Evolutionary conservation across 2,329 filamentous ascomycete species (phyloP).

Genomic region (Bipolaris gigantea): DNA sequence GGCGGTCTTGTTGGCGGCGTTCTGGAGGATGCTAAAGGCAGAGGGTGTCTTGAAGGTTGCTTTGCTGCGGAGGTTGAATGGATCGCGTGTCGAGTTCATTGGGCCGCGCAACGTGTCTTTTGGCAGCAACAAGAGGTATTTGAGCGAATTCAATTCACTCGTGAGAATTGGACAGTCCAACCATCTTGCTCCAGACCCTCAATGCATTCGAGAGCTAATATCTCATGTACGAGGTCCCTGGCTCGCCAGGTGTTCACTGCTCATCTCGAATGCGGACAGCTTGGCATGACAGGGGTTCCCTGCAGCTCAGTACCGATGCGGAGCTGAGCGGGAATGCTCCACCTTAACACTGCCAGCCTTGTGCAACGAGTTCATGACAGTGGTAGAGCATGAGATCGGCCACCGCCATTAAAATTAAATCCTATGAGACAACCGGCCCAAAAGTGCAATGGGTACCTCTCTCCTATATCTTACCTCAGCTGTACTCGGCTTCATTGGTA

Average conservation of each 20-base stretch:
- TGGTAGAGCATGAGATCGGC: not conserved
- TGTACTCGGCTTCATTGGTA: no score
- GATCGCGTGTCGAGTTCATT: slow-evolving; percentile 51
- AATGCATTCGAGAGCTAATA: not conserved
- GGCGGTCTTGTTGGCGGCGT: slow-evolving; percentile 33
- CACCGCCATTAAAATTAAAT: no score
- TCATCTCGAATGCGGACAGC: slow-evolving; percentile 14
- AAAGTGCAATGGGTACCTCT: no score
- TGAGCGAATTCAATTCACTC: slow-evolving; percentile 11
- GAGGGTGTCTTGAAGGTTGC: slow-evolving; percentile 32
- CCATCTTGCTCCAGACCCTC: slow-evolving; percentile 6
- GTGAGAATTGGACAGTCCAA: not conserved
- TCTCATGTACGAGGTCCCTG: slow-evolving; percentile 2
- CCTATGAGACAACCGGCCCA: no score
- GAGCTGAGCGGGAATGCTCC: slow-evolving; percentile 19
- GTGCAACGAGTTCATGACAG: no score
- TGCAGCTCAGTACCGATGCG: slow-evolving; percentile 10
- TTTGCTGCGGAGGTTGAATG: slow-evolving; percentile 49
- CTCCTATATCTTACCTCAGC: no score
- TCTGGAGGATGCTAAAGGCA: slow-evolving; percentile 37
- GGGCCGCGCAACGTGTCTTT: slow-evolving; percentile 13
- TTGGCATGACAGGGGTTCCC: slow-evolving; percentile 23
- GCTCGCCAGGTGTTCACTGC: slow-evolving; percentile 33
- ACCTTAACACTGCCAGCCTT: slow-evolving; percentile 2
- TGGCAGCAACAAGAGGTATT: not conserved